Percentiles rank a stretch among this genome's conserved stretches.
Conservation (phyloP, 768 basidiomycete genomes). For the Trametes gibbosa region DNA sequence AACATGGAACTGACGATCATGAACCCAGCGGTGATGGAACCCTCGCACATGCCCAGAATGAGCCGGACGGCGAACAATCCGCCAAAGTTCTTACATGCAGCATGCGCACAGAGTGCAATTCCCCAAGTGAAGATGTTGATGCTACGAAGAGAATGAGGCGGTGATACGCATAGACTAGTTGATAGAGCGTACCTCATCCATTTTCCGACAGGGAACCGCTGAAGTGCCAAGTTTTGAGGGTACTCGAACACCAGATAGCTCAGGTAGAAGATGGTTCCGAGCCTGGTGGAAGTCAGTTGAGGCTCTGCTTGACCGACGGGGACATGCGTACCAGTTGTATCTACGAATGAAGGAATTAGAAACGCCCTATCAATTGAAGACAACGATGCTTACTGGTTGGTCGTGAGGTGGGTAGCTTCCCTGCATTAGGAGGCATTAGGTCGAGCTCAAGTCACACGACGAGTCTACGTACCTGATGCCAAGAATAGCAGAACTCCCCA, state of each 20-base stretch:
- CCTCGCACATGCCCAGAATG: conserved; percentile 73
- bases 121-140: conserved; percentile 69
- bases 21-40: conserved; percentile 69
- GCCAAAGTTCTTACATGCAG: conserved; percentile 69
- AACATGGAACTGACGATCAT: conserved; percentile 79
- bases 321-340: conserved; percentile 56
- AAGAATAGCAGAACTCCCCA: conserved; percentile 65
- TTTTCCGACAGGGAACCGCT: conserved; percentile 72
- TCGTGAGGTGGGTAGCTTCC: conserved; percentile 57
- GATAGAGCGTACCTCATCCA: conserved; percentile 64
- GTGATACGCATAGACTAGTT: not conserved
- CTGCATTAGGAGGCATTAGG: conserved; percentile 31
- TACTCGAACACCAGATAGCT: conserved; percentile 71
- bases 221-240: conserved; percentile 70
- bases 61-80: conserved; percentile 62
- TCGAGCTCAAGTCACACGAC: not conserved
- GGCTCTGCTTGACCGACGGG: not conserved
- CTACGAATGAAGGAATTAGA: conserved; percentile 29
- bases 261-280: conserved; percentile 73
- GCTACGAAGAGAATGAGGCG: conserved; percentile 30
- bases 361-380: not conserved
- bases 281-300: conserved; percentile 38
- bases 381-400: conserved; percentile 47
- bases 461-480: conserved; percentile 55
- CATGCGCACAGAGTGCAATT: conserved; percentile 56